phyloP scores from a whole-genome alignment of 768 basidiomycete genomes.

The Strobilomyces echinocephalus region DNA sequence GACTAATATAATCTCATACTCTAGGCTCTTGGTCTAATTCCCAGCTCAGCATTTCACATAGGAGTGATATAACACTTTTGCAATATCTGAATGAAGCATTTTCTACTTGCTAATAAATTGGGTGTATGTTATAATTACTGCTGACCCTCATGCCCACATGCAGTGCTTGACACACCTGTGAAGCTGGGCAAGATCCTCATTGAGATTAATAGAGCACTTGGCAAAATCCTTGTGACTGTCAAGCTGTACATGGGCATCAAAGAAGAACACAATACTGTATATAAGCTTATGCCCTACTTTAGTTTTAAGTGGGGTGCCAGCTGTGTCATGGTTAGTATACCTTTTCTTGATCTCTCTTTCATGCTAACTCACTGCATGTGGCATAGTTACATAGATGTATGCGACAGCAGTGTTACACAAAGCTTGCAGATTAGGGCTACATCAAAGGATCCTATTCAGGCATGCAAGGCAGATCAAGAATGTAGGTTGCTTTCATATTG shows the following conservation, averaged over 20 bases:
- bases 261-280: conserved; percentile 78
- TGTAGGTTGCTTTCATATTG: conserved; percentile 37
- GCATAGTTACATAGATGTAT: conserved; percentile 90
- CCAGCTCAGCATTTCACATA: no score
- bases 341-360: not conserved
- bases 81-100: no score
- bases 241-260: conserved; percentile 93
- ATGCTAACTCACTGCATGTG: not conserved
- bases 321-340: conserved; percentile 38
- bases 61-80: no score
- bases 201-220: conserved; percentile 89
- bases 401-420: conserved; percentile 90
- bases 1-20: no score
- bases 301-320: conserved; percentile 45
- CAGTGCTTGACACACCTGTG: conserved; percentile 78
- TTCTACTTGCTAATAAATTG: conserved; percentile 71
- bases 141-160: not conserved
- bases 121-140: not conserved
- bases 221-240: conserved; percentile 86
- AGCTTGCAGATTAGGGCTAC: conserved; percentile 92
- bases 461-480: conserved; percentile 64
- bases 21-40: no score
- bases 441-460: conserved; percentile 75
- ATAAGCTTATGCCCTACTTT: conserved; percentile 86
- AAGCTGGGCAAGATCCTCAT: conserved; percentile 82